These are phyloP conservation scores for Sphagnum tenellum DNA, from an alignment of 225 moss, liverwort and hornwort genomes.

Conservation along the genomic window DNA sequence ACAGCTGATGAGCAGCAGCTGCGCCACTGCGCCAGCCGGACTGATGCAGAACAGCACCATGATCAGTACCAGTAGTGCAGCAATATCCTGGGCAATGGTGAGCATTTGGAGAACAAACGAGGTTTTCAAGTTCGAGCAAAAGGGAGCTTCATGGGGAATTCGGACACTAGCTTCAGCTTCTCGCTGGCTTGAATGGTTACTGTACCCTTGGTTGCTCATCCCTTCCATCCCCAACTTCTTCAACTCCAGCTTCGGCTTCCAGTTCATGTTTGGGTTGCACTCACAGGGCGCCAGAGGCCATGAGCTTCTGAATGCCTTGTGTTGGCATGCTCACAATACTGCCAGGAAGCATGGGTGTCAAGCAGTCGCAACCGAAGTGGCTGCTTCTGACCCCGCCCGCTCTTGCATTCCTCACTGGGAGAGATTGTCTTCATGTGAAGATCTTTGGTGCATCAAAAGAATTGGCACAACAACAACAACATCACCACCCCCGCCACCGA, in stretches of 20 bases:
- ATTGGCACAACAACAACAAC: slow-evolving; percentile 8
- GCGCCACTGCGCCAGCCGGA: slow-evolving; percentile 22
- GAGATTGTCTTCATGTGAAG: slow-evolving; percentile 59
- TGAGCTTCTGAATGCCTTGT: slow-evolving; percentile 59
- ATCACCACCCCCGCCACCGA: not conserved
- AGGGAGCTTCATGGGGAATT: slow-evolving; percentile 56
- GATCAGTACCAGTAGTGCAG: slow-evolving; percentile 12
- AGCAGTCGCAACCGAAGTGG: slow-evolving; percentile 75
- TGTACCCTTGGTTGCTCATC: slow-evolving; percentile 61
- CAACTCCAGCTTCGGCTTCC: slow-evolving; percentile 68
- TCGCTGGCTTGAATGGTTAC: slow-evolving; percentile 56
- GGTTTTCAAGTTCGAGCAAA: slow-evolving; percentile 75
- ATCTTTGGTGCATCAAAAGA: slow-evolving; percentile 85
- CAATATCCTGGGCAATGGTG: slow-evolving; percentile 75
- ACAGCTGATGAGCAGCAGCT: slow-evolving; percentile 25
- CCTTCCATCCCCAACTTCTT: slow-evolving; percentile 88
- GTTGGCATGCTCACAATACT: slow-evolving; percentile 87
- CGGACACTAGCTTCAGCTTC: slow-evolving; percentile 55
- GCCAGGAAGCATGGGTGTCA: slow-evolving; percentile 66
- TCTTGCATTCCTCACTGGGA: slow-evolving; percentile 77
- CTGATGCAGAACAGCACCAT: not conserved
- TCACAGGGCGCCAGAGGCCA: slow-evolving; percentile 39
- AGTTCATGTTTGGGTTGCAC: slow-evolving; percentile 89
- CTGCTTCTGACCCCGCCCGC: slow-evolving; percentile 56
- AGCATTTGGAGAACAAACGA: slow-evolving; percentile 97